Base-by-base conservation (phyloP, 768 basidiomycete species). In the Termitomyces sp. region DNA sequence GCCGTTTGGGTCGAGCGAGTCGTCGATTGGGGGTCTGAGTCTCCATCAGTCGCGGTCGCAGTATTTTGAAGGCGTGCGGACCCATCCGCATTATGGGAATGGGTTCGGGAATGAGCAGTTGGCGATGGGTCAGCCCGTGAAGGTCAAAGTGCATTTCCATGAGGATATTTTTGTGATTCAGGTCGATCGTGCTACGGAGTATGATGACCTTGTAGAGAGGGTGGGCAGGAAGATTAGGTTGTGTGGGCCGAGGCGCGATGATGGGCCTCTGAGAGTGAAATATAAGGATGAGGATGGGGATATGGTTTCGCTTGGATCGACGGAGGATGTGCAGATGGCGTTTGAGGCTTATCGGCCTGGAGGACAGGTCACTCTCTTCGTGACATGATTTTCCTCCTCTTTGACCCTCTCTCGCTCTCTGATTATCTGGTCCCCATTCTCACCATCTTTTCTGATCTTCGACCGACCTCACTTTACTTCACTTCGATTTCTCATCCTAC, bases 101-200 rank as follows among this genome's bases (percentile, higher is more conserved):
- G 47, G n/a, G n/a, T n/a, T n/a, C n/a, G n/a, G 47, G 32, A 42
- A 3, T 17, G 16, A 1, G 12, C 31, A 23, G 27, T 7, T 8
- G 52, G 25, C 34, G 46, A n/a, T 48, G 19, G 54, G 53, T 21
- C 71, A 76, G 5, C 82, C 87, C 11, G 87, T 98, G 42, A 92
- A 95, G 68, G 86, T 98, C 68, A 96, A 96, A 73, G 93, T 98
- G 53, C 90, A 92, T 70, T 98, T 90, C 76, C 86, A 92, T 65
- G 91, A 95, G 64, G 95, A 97, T 69, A 90, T 97, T 45, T 98
- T 98, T 68, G 89, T 96, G 60, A 91, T 98, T 57, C 90, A 93
- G 71, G 92, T 96, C 25, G 82, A 90, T 42, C 82, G 87, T 59
- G 73, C 77, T 59, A 92, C 91, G 34, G 85, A 90, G 68, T 95